phyloP scores from a whole-genome alignment of 139 green algal species.

The Pleodorina starrii region DNA sequence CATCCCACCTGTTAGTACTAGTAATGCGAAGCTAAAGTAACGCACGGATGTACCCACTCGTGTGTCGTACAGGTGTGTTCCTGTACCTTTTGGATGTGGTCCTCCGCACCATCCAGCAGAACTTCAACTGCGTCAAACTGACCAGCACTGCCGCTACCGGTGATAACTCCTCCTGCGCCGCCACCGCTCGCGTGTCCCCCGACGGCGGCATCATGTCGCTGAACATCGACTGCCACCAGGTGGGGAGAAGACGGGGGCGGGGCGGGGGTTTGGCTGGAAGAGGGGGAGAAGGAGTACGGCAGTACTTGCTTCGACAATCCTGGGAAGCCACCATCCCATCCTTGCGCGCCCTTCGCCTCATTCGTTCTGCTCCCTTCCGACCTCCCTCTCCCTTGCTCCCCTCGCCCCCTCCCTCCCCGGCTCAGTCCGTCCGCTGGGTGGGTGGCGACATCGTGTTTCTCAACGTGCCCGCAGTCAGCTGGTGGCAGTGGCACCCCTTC shows the following conservation, averaged over 20 bases:
- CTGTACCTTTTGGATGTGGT: conserved; percentile 44
- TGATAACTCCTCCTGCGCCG: neutral
- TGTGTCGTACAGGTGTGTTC: conserved; percentile 22
- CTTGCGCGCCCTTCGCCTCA: no score
- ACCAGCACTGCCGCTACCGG: neutral
- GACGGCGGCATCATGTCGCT: conserved; percentile 16
- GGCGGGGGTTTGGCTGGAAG: no score
- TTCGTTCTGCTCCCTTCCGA: no score
- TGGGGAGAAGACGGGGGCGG: no score
- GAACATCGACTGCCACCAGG: neutral
- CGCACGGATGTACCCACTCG: no score
- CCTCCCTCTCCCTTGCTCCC: no score
- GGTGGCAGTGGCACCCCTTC: conserved; percentile 52
- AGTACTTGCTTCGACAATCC: no score
- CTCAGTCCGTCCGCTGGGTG: conserved; percentile 21
- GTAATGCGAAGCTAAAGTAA: no score
- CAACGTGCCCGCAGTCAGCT: conserved; percentile 29
- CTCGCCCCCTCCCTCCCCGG: no score
- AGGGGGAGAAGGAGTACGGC: no score
- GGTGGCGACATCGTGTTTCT: conserved; percentile 24
- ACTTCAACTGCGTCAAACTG: conserved; percentile 6
- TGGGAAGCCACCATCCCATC: no score
- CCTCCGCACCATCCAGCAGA: conserved; percentile 32
- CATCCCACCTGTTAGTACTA: no score
- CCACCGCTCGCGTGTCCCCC: neutral